These are phyloP conservation scores for Desmodesmus armatus DNA, from an alignment of 139 green algal genomes.

Conservation along the genomic window DNA sequence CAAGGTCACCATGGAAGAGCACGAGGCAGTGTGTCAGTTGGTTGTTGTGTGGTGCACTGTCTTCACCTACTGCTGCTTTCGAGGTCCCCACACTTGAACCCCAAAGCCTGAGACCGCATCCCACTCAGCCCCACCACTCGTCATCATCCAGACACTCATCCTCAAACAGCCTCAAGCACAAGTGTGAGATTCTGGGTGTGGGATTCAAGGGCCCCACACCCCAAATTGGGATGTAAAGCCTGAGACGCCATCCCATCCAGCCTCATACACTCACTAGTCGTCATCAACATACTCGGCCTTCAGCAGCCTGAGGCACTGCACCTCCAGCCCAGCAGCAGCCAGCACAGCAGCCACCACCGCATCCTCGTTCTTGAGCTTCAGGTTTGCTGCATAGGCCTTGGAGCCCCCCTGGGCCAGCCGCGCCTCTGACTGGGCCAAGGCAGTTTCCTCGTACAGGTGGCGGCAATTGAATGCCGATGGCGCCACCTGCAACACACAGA, in stretches of 20 bases:
- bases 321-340: neutral
- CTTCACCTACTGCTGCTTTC: no score
- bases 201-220: no score
- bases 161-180: no score
- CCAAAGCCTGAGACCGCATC: no score
- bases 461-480: neutral
- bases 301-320: constrained; percentile 17
- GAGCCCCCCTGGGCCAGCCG: neutral
- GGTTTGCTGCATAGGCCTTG: constrained; percentile 4
- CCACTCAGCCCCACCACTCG: no score
- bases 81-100: no score
- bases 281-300: neutral
- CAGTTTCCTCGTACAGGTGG: constrained; percentile 12
- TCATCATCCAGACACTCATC: no score
- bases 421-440: constrained; percentile 1
- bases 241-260: no score
- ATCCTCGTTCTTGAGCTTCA: constrained; percentile 23
- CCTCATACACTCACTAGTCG: neutral
- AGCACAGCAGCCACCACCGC: neutral
- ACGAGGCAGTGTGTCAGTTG: neutral
- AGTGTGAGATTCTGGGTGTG: no score
- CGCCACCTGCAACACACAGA: neutral
- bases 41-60: no score
- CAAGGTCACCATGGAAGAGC: no score
- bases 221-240: no score